Evolutionary conservation across 129 eudicot genomes (phyloP).

Genomic region (Tanacetum coccineum): DNA sequence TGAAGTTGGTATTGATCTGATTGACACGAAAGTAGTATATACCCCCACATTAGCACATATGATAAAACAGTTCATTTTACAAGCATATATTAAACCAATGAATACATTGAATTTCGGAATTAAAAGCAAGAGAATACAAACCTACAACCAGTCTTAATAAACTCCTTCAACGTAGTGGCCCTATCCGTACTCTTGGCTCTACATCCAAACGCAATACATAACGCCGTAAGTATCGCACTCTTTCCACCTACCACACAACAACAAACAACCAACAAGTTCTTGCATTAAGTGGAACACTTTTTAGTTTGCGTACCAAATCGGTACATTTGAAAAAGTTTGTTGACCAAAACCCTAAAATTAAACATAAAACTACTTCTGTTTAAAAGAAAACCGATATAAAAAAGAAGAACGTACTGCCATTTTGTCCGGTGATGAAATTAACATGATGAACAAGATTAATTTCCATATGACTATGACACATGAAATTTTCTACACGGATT

Average conservation of each 20-base stretch:
- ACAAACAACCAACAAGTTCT: background rate
- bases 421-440: conserved; percentile 93
- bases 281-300: too few relatives aligned
- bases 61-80: too few relatives aligned
- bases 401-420: conserved; percentile 50
- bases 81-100: too few relatives aligned
- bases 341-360: too few relatives aligned
- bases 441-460: conserved; percentile 59
- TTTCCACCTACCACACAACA: conserved; percentile 62
- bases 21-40: too few relatives aligned
- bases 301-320: too few relatives aligned
- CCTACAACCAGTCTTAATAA: conserved; percentile 93
- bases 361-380: too few relatives aligned
- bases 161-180: conserved; percentile 75
- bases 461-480: conserved; percentile 78
- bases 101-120: too few relatives aligned
- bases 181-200: conserved; percentile 87
- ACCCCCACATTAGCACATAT: background rate
- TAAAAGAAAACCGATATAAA: too few relatives aligned
- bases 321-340: too few relatives aligned
- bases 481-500: conserved; percentile 70
- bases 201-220: conserved; percentile 85
- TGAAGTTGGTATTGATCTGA: too few relatives aligned
- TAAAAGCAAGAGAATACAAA: conserved; percentile 29
- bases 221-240: conserved; percentile 90